Percentiles rank a stretch among this genome's conserved stretches.
These are phyloP conservation scores for Aurantiochytrium sp. DNA, from an alignment of 108 stramenopile species.

Conservation along the genomic window DNA sequence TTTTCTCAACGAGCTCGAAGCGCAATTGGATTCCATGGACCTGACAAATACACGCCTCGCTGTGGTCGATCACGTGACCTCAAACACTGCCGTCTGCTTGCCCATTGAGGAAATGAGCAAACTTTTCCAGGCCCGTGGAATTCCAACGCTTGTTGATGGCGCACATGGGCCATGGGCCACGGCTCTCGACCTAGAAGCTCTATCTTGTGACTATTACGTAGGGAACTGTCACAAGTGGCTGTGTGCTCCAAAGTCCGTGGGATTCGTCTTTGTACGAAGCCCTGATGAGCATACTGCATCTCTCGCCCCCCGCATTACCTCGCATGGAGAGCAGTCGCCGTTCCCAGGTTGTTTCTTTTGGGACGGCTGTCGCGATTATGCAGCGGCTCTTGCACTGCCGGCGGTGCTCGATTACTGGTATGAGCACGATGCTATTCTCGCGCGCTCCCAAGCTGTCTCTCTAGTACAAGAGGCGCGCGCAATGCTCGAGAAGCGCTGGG, in stretches of 20 bases:
- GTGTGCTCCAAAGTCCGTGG: background rate
- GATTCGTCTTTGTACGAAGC: background rate
- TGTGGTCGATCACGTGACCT: background rate
- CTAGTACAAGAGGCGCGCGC: background rate
- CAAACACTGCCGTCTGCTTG: background rate
- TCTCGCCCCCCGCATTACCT: background rate
- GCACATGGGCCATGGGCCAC: constrained; percentile 11
- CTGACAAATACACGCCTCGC: background rate
- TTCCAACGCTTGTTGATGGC: constrained; percentile 17
- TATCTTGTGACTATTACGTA: constrained; percentile 12
- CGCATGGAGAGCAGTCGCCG: background rate
- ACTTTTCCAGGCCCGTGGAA: background rate
- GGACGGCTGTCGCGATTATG: constrained; percentile 18
- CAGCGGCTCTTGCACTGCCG: background rate
- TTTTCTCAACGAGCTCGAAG: background rate
- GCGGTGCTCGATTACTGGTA: background rate
- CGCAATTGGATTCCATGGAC: background rate
- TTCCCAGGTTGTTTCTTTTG: background rate
- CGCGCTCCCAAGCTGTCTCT: background rate
- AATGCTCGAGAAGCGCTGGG: background rate
- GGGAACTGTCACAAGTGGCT: constrained; percentile 27
- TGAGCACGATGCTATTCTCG: background rate
- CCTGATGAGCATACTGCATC: background rate
- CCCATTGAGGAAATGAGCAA: background rate
- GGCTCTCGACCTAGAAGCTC: background rate